A percentile compares a stretch with the other conserved stretches of the same genome.
Evolutionary conservation across 768 basidiomycete species (phyloP).

Genomic region (Collybia nuda): DNA sequence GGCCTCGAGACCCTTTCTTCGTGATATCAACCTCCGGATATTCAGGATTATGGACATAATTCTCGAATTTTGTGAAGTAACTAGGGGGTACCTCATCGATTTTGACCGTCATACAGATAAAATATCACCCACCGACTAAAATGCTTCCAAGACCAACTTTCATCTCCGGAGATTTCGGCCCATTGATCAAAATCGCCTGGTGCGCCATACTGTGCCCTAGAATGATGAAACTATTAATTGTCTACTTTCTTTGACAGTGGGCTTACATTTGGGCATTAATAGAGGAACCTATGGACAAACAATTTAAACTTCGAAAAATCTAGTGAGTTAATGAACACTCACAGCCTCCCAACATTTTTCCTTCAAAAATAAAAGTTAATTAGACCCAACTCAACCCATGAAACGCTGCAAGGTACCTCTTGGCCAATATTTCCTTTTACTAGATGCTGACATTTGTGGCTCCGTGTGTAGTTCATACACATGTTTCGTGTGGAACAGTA

Average conservation of each 20-base stretch:
- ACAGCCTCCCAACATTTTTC: constrained; percentile 75
- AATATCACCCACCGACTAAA: constrained; percentile 41
- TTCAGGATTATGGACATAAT: constrained; percentile 42
- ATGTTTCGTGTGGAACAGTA: constrained; percentile 44
- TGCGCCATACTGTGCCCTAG: constrained; percentile 61
- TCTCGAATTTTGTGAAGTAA: constrained; percentile 69
- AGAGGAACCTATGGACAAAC: constrained; percentile 45
- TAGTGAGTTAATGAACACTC: constrained; percentile 21
- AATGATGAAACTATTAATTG: not conserved
- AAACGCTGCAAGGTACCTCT: constrained; percentile 42
- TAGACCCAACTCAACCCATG: not conserved
- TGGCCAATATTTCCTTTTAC: constrained; percentile 58
- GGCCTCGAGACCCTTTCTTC: constrained; percentile 48
- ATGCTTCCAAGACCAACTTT: constrained; percentile 59
- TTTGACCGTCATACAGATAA: not conserved
- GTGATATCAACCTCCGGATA: constrained; percentile 47
- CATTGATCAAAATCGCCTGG: constrained; percentile 73
- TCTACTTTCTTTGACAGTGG: not conserved
- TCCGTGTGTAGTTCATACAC: constrained; percentile 58
- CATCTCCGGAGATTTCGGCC: constrained; percentile 50
- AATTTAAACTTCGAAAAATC: not conserved
- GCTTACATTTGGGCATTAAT: constrained; percentile 59
- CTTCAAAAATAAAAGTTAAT: constrained; percentile 26
- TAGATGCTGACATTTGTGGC: constrained; percentile 49
- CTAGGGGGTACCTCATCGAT: constrained; percentile 26